Conservation (phyloP, 2,329 filamentous ascomycete genomes). For the Paracoccidioides lutzii region DNA sequence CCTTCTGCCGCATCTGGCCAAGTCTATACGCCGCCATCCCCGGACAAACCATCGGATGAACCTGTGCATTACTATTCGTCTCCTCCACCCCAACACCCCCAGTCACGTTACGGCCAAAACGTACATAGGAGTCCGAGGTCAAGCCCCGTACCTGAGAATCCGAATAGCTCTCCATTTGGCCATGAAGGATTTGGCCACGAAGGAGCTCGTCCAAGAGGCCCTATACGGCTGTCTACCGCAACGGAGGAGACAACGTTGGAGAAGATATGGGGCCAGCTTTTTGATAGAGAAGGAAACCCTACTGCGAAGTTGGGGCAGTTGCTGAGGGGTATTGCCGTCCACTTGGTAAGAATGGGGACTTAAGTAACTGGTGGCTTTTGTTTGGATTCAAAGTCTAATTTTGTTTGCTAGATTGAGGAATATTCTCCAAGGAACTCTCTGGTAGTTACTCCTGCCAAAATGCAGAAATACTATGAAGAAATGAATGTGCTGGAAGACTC, state of each 20-base stretch:
- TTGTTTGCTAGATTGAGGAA: conserved; percentile 46
- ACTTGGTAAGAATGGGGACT: conserved; percentile 46
- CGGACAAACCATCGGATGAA: conserved; percentile 15
- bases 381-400: neutral
- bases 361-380: neutral
- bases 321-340: conserved; percentile 57
- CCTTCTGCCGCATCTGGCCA: conserved; percentile 30
- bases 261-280: conserved; percentile 63
- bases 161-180: conserved; percentile 12
- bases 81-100: conserved; percentile 15
- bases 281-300: conserved; percentile 53
- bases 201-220: conserved; percentile 26
- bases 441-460: conserved; percentile 63
- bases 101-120: conserved; percentile 16
- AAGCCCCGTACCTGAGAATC: conserved; percentile 14
- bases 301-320: conserved; percentile 58
- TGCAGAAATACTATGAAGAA: conserved; percentile 59
- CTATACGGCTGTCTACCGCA: conserved; percentile 27
- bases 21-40: conserved; percentile 45
- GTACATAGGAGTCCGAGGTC: conserved; percentile 13
- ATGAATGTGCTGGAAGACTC: conserved; percentile 52
- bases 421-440: conserved; percentile 54
- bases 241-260: conserved; percentile 49
- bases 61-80: conserved; percentile 18
- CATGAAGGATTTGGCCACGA: conserved; percentile 7